Evolutionary conservation across 257 asterid species (phyloP), one percentile per base, ranked within the genome.

Genomic region (Plantago ovata): DNA sequence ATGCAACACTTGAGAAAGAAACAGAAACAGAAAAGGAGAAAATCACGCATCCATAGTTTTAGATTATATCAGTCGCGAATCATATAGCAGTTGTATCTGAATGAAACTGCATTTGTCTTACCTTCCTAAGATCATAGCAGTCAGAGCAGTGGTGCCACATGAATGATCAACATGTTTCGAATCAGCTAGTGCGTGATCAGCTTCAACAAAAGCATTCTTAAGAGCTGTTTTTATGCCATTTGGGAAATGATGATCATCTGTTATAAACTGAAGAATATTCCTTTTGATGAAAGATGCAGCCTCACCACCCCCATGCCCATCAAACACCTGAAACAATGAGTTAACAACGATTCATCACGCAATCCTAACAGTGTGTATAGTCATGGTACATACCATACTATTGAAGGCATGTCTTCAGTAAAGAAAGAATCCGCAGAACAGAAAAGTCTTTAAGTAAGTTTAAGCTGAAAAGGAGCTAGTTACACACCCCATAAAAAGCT

Each of bases 401-500:
- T 12, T 10, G 2, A 46, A 3, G 55, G 53, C 46, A 67, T 43
- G 49, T 42, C 64, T 14, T 58, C 20, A 36, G 36, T 28, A 28
- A 28, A 28, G 5, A 28, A 28, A 28, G 36, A 6, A 28, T 4
- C 7, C 7, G 36, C 36, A 28, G 36, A 28, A 28, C 36, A 28
- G 36, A 28, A 28, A 6, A 28, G 36, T 28, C 36, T 28, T 28
- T 28, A 28, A 53, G 60, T 32, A 41, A 16, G 10, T 52, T 1
- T 51, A 58, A 58, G 65, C 45, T 21, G 64, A 69, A 66, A 70
- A 51, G 32, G 28, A 53, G 60, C 7, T 28, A 3, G 7, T 45
- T 59, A 75, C 92, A 33, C 62, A 86, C 95, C 84, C 97, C 97
- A 69, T 79, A 90, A 76, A 79, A 90, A 51, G 97, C 95, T 64